Base-by-base conservation (phyloP, 2,329 filamentous ascomycete genomes). In the Epichloe glyceriae region DNA sequence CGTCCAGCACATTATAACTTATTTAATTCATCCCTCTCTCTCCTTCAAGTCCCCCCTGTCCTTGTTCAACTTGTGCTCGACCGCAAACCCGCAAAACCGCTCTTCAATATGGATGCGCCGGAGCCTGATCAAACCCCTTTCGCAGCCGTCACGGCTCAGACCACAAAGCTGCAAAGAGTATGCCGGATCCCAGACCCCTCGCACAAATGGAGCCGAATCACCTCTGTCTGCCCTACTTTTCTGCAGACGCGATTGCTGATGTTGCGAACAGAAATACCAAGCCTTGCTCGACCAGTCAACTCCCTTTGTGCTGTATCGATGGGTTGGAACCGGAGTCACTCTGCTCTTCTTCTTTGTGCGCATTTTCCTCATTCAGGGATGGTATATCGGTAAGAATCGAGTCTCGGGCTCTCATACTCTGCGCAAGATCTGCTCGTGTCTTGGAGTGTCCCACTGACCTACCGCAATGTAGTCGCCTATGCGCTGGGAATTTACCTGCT, bases 401-500 rank as follows among this genome's bases (percentile, higher is more conserved):
- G 17, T 26, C 19, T 12, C 15, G 22, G 10, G 22, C n/a, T 12
- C 33, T 10, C 19, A 11, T 17, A 15, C 38, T 35, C 20, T 11
- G 33, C 41, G 30, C 38, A 46, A 37, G 3, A 14, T 20, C 11
- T 15, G 10, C 12, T 38, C 15, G 22, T n/a, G 39, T 8, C 17
- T 20, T 19, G 26, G 12, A 8, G 6, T 8, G 14, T 6, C 14
- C 38, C 11, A 17, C 47, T 49, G 30, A 49, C 26, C 20, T n/a
- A 14, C 17, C 38, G 47, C 7, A 42, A n/a, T 4, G 34, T 35
- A 95, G 93, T 98, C 62, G 91, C 90, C 59, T 98, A 98, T 70
- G 93, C 91, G 38, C 83, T 98, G 51, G 93, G 91, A 60, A 98
- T 98, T 71, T 98, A 98, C 75, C 86, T 98, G 46, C 83, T 98